phyloP scores from a whole-genome alignment of 495 filamentous ascomycete genomes.

The Podospora australis region DNA sequence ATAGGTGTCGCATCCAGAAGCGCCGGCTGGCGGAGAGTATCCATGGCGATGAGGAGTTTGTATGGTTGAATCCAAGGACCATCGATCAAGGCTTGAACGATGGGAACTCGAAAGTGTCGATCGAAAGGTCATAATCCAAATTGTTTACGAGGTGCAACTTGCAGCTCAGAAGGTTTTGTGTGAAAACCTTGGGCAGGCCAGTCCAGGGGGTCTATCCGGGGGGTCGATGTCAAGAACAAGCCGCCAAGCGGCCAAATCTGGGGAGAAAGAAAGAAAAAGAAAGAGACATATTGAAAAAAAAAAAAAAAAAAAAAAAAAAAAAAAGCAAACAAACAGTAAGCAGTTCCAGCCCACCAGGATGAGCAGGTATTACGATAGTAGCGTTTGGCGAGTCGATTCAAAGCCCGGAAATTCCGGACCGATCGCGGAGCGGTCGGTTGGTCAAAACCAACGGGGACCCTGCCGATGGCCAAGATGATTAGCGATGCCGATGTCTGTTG shows the following conservation, averaged over 20 bases:
- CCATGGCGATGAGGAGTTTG: no score
- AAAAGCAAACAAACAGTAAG: conserved; percentile 8
- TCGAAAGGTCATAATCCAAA: conserved; percentile 8
- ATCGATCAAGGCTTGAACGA: no score
- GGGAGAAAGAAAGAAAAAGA: conserved; percentile 9
- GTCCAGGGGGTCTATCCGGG: conserved; percentile 36
- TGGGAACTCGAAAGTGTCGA: not conserved
- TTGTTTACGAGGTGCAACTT: conserved; percentile 36
- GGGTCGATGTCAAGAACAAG: conserved; percentile 27
- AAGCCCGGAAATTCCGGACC: conserved; percentile 5
- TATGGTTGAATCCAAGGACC: no score
- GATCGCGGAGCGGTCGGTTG: not conserved
- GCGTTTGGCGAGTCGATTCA: conserved; percentile 3
- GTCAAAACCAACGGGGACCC: conserved; percentile 5
- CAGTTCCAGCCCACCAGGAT: conserved; percentile 20
- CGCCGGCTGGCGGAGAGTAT: conserved; percentile 7
- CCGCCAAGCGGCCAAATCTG: conserved; percentile 26
- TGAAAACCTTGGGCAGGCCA: conserved; percentile 30
- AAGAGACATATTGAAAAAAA: conserved; percentile 2
- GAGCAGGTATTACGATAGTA: conserved; percentile 22
- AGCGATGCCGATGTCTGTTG: conserved; percentile 26
- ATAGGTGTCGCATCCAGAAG: no score
- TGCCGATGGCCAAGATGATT: conserved; percentile 9
- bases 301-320: conserved; percentile 5
- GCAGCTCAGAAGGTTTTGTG: conserved; percentile 34